These are phyloP conservation scores for Epipyxis sp. DNA, from an alignment of 108 stramenopile genomes.

Conservation along the genomic window DNA sequence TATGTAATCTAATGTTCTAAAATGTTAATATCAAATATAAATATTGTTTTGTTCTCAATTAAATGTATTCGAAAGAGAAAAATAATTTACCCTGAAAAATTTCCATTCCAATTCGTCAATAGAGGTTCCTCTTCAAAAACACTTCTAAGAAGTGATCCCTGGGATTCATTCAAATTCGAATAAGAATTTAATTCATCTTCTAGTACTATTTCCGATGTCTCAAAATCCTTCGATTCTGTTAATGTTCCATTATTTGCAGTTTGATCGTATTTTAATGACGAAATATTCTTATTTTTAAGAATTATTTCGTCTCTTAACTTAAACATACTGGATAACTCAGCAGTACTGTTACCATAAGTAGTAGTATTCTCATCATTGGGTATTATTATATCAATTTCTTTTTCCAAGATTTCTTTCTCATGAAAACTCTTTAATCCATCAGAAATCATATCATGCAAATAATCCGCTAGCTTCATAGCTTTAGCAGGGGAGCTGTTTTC, in stretches of 20 bases:
- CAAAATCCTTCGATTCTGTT: not conserved
- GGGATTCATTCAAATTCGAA: not conserved
- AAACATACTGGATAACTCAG: not conserved
- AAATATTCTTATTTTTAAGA: not conserved
- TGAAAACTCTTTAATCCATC: not conserved
- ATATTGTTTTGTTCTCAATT: too few relatives aligned
- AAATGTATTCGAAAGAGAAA: not conserved
- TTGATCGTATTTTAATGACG: too few relatives aligned
- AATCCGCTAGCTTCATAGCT: not conserved
- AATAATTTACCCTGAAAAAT: not conserved
- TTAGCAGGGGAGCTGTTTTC: slow-evolving; percentile 20
- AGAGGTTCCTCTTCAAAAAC: not conserved
- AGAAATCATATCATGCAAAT: not conserved
- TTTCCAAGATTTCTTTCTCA: not conserved
- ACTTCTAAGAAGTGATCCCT: not conserved
- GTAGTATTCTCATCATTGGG: not conserved
- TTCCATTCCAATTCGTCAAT: not conserved
- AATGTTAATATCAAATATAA: too few relatives aligned
- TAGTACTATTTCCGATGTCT: not conserved
- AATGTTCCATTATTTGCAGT: too few relatives aligned
- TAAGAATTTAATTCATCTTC: not conserved
- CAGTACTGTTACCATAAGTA: not conserved
- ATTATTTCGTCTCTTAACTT: not conserved
- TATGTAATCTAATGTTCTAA: slow-evolving; percentile 18
- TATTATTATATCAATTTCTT: not conserved